Conservation (phyloP, 306 rosid genomes). For the Datisca glomerata region DNA sequence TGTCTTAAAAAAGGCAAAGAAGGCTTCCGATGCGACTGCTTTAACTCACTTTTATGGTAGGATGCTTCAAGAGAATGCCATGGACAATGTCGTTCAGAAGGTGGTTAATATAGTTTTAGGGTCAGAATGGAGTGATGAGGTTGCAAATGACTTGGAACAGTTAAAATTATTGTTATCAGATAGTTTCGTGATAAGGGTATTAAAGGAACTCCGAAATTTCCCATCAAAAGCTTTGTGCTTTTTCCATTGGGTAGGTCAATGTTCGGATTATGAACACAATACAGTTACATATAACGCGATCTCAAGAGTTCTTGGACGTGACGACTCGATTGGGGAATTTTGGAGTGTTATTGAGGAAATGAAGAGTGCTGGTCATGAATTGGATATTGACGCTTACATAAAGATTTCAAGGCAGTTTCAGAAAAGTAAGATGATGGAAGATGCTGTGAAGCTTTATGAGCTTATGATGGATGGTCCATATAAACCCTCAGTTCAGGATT, state of each 20-base stretch:
- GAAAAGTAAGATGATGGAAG: conserved; percentile 53
- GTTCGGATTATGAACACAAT: conserved; percentile 36
- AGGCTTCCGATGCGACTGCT: conserved; percentile 37
- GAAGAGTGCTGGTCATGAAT: conserved; percentile 39
- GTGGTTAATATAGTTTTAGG: conserved; percentile 38
- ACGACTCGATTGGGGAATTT: conserved; percentile 44
- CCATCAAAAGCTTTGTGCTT: conserved; percentile 47
- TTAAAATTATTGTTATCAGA: conserved; percentile 36
- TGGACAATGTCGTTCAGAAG: conserved; percentile 35
- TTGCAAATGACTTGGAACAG: conserved; percentile 32
- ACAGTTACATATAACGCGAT: conserved; percentile 57
- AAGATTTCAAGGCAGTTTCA: conserved; percentile 61
- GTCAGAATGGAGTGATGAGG: conserved; percentile 46
- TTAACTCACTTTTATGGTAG: conserved; percentile 32
- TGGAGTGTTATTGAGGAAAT: conserved; percentile 63
- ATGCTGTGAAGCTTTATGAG: conserved; percentile 85
- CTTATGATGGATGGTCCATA: conserved; percentile 82
- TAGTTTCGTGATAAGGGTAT: conserved; percentile 39
- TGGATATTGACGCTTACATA: conserved; percentile 70
- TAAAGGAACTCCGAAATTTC: conserved; percentile 41
- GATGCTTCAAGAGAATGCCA: conserved; percentile 47
- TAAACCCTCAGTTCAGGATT: conserved; percentile 52
- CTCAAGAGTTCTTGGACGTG: conserved; percentile 51
- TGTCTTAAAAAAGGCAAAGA: conserved; percentile 31
- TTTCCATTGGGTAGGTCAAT: conserved; percentile 50